Conservation (phyloP, 78 protist species). For the Mantamonas sphyraenae region DNA sequence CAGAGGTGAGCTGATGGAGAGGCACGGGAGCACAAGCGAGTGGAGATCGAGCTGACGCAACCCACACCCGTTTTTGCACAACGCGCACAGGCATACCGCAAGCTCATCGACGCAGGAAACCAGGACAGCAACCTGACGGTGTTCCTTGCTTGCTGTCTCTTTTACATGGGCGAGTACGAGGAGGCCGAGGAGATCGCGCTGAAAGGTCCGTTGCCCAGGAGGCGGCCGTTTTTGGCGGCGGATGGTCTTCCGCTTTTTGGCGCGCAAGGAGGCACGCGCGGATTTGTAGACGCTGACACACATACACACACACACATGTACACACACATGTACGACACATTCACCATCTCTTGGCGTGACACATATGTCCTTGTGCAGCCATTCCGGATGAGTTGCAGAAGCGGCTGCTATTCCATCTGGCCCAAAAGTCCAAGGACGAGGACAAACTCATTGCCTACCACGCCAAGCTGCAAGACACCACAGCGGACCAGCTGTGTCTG, state of each 20-base stretch:
- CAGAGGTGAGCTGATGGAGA: conserved; percentile 3
- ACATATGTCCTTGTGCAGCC: not conserved
- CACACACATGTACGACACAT: too few species aligned
- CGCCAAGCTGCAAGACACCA: conserved; percentile 38
- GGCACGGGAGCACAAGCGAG: not conserved
- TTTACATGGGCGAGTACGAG: conserved; percentile 24
- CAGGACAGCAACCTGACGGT: not conserved
- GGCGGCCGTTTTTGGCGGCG: not conserved
- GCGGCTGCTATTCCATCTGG: conserved; percentile 60
- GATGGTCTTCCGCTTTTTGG: not conserved
- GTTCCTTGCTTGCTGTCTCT: conserved; percentile 28
- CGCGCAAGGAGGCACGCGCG: not conserved
- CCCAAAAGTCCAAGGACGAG: conserved; percentile 59
- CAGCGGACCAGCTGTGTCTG: conserved; percentile 29
- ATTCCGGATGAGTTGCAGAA: conserved; percentile 32
- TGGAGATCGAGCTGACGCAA: not conserved
- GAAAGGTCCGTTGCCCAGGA: not conserved
- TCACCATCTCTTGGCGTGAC: not conserved
- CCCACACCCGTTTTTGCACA: not conserved
- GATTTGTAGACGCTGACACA: too few species aligned
- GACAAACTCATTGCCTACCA: conserved; percentile 39
- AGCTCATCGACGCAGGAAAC: not conserved
- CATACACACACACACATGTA: too few species aligned
- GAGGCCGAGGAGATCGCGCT: conserved; percentile 42
- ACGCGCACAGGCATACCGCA: not conserved